These are phyloP conservation scores for Tetrahymena malaccensis DNA, from an alignment of 73 alveolate genomes.

Conservation along the genomic window DNA sequence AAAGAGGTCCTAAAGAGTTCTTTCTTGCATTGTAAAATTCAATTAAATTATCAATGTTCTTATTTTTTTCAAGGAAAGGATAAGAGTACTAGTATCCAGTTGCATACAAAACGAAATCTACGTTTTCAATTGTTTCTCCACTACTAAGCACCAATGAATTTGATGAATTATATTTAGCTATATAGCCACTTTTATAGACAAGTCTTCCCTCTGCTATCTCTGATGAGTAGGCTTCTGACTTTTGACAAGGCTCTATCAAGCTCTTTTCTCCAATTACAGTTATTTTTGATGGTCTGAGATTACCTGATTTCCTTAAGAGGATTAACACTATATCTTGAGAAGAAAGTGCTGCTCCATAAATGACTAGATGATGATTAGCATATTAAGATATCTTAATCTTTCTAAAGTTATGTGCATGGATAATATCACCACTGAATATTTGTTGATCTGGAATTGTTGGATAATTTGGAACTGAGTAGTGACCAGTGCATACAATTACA, in stretches of 20 bases:
- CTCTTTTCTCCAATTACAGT: not conserved
- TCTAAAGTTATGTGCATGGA: not conserved
- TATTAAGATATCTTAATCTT: not conserved
- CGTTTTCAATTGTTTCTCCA: not conserved
- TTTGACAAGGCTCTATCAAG: not conserved
- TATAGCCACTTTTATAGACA: not conserved
- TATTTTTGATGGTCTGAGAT: not conserved
- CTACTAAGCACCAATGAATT: not conserved
- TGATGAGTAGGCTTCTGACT: not conserved
- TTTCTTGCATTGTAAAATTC: not conserved
- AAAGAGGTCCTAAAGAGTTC: conserved; percentile 32
- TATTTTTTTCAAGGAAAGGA: not conserved
- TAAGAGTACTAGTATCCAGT: conserved; percentile 40
- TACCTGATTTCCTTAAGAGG: not conserved
- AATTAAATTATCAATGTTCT: not conserved
- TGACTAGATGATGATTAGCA: not conserved
- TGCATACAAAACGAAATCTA: conserved; percentile 17
- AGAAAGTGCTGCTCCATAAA: not conserved
- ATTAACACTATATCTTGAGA: not conserved
- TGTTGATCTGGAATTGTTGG: not conserved
- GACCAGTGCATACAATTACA: not conserved
- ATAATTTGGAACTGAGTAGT: not conserved
- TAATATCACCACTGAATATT: not conserved
- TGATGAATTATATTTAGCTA: not conserved
- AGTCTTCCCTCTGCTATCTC: not conserved